Conservation (phyloP, 75 land plant genomes). For the Pinus tabuliformis region DNA sequence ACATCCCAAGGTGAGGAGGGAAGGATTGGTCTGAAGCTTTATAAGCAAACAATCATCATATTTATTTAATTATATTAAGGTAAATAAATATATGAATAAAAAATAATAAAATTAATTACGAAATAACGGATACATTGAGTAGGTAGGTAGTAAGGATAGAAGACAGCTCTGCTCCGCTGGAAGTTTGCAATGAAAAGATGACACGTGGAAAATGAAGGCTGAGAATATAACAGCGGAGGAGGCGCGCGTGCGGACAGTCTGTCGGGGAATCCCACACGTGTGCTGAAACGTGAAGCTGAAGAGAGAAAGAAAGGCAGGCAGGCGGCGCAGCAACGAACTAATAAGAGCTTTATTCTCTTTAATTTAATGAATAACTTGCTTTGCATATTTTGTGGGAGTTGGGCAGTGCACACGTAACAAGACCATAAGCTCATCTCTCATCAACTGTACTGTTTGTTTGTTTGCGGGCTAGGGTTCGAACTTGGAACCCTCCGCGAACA, state of each 20-base stretch:
- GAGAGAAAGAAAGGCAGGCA: not conserved
- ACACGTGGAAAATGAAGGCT: not conserved
- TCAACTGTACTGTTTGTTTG: not conserved
- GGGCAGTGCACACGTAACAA: too few relatives aligned
- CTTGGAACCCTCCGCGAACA: not conserved
- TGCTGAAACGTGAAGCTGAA: not conserved
- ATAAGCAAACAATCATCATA: too few relatives aligned
- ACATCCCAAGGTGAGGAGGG: too few relatives aligned
- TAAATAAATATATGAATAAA: too few relatives aligned
- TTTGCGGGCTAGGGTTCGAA: not conserved
- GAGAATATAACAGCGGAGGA: not conserved
- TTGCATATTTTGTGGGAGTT: not conserved
- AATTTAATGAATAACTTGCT: not conserved
- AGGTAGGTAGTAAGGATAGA: too few relatives aligned
- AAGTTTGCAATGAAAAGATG: not conserved
- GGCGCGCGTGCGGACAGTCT: conserved; percentile 10
- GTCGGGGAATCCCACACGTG: conserved; percentile 6
- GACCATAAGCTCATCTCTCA: not conserved
- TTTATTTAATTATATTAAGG: too few relatives aligned
- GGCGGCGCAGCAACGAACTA: not conserved
- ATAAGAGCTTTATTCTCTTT: not conserved
- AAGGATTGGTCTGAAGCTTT: too few relatives aligned
- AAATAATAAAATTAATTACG: too few relatives aligned
- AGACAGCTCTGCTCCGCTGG: too few relatives aligned
- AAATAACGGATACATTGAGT: too few relatives aligned